Evolutionary conservation across 179 eudicot genomes (phyloP).

Genomic region (Beta corolliflora): DNA sequence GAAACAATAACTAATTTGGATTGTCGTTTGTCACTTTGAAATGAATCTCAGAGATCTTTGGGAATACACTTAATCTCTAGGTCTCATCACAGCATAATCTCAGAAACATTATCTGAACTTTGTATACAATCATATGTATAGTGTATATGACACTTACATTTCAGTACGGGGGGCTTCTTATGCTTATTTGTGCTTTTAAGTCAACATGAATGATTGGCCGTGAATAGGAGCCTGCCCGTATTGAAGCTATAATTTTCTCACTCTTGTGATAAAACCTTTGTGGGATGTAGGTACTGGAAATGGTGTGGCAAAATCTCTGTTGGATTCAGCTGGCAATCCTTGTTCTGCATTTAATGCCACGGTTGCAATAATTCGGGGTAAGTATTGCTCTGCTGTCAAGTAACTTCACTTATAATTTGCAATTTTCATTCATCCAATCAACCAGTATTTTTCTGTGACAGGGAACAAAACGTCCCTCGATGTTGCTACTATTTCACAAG

Average conservation of each 20-base stretch:
- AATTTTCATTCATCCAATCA: neutral
- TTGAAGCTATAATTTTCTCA: neutral
- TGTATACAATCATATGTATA: neutral
- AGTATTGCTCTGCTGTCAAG: neutral
- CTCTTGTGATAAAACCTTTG: conserved; percentile 23
- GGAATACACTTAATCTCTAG: neutral
- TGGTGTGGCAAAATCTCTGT: conserved; percentile 92
- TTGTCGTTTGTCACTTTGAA: neutral
- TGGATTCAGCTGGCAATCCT: conserved; percentile 84
- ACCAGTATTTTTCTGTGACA: conserved; percentile 31
- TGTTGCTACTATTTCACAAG: conserved; percentile 80
- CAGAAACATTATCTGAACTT: neutral
- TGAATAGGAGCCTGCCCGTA: neutral
- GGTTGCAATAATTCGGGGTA: conserved; percentile 84
- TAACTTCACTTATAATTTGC: neutral
- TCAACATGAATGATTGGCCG: neutral
- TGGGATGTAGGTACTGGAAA: conserved; percentile 82
- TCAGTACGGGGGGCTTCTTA: neutral
- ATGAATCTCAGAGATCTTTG: neutral
- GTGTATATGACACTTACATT: neutral
- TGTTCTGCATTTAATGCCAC: conserved; percentile 70
- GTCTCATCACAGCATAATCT: neutral
- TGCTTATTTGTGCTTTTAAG: neutral
- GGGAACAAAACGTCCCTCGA: conserved; percentile 81
- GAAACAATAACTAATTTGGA: neutral